These are phyloP conservation scores for Wickerhamomyces ciferrii DNA, from an alignment of 805 yeast genomes.

Conservation along the genomic window DNA sequence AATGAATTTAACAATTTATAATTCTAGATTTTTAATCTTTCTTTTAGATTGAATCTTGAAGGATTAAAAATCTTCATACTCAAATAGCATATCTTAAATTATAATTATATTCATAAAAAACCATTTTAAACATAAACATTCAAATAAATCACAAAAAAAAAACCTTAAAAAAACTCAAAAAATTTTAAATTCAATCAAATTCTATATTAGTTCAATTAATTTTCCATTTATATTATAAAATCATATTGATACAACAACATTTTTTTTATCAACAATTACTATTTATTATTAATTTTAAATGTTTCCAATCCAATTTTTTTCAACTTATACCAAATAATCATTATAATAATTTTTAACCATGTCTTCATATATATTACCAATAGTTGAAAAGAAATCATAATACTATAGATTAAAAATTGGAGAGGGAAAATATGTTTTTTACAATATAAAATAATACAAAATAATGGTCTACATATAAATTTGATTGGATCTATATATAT, in stretches of 20 bases:
- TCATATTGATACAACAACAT: background rate
- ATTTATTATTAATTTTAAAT: too few relatives aligned
- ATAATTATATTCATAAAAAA: background rate
- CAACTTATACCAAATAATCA: background rate
- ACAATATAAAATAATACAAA: too few relatives aligned
- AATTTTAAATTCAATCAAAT: background rate
- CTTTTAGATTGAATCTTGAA: background rate
- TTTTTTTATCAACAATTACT: background rate
- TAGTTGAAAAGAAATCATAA: too few relatives aligned
- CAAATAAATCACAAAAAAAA: background rate
- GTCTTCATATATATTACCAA: too few relatives aligned
- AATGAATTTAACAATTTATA: background rate
- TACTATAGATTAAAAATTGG: background rate
- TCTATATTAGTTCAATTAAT: background rate
- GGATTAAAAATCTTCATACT: too few relatives aligned
- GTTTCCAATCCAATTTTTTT: background rate
- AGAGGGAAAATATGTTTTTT: background rate
- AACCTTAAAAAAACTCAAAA: background rate
- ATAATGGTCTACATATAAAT: background rate
- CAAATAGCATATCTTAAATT: background rate
- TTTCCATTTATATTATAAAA: too few relatives aligned
- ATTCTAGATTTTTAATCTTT: background rate
- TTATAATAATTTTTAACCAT: too few relatives aligned
- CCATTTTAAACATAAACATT: background rate
- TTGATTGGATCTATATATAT: too few relatives aligned